Base-by-base conservation (phyloP, 2,329 filamentous ascomycete genomes). In the Colletotrichum salicis region DNA sequence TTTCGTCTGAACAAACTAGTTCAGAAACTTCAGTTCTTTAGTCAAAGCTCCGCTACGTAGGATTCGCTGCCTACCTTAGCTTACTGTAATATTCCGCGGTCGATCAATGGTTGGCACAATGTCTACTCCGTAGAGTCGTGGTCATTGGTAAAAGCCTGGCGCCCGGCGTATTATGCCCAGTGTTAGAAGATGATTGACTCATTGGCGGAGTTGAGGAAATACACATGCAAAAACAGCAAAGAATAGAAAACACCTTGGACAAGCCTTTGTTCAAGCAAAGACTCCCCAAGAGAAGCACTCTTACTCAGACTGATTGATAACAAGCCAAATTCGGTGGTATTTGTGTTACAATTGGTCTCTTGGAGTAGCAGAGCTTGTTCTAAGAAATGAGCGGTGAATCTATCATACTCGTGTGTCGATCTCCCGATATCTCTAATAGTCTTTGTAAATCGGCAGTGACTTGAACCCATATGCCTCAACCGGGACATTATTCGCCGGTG, bases 401-500 rank as follows among this genome's bases (percentile, higher is more conserved):
- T 48, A 22, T 11, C 19, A 2, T n/a, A 48, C 41, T n/a, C 19
- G 10, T 10, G n/a, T n/a, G 7, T 48, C 41, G 19, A 48, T n/a
- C 19, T 22, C 41, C 19, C 41, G 41, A 48, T 8, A 19, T 4
- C 19, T 48, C 41, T 48, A 48, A 8, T 22, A 48, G 19, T 48
- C 41, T 22, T 27, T 0, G 27, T 54, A 54, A 29, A 6, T 27
- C 19, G 7, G 37, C 19, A 64, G 29, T 5, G 24, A 6, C 31
- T 15, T 31, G 48, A 68, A 68, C 12, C 65, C 59, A 10, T 68
- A 68, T 4, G 64, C 58, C 24, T 63, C 51, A 27, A 68, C 51
- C 4, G 51, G 59, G 1, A 68, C 65, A 13, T 33, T 10, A 12
- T 68, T 56, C 15, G 59, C 65, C 6, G 65, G 65, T 7, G 65